These are phyloP conservation scores for Talaromyces nanjingensis DNA, from an alignment of 495 filamentous ascomycete genomes.

Conservation along the genomic window DNA sequence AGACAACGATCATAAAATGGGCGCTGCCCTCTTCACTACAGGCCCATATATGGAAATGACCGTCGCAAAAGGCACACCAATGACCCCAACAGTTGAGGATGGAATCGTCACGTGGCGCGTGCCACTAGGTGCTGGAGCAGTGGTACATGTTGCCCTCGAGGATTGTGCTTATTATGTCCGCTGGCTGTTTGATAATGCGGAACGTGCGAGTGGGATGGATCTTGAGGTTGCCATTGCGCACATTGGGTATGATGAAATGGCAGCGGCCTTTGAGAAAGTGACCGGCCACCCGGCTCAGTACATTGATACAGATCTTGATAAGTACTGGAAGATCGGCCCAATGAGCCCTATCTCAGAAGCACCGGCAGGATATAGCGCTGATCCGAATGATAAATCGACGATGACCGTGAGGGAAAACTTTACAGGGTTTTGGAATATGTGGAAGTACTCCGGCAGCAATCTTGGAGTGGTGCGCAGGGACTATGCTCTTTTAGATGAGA, in stretches of 20 bases:
- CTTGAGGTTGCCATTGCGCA: constrained; percentile 44
- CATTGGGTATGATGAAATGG: constrained; percentile 38
- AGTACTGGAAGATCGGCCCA: constrained; percentile 26
- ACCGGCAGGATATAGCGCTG: constrained; percentile 32
- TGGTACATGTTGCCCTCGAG: constrained; percentile 41
- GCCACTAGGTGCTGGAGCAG: constrained; percentile 35
- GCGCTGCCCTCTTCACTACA: constrained; percentile 37
- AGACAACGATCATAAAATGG: constrained; percentile 1
- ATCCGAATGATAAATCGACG: constrained; percentile 30
- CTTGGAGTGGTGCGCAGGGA: constrained; percentile 36
- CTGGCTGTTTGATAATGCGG: constrained; percentile 50
- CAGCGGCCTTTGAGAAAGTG: constrained; percentile 41
- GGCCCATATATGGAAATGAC: constrained; percentile 44
- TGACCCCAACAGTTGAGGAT: background rate
- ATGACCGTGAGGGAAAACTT: constrained; percentile 46
- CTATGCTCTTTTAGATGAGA: constrained; percentile 45
- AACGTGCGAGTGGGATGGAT: constrained; percentile 41
- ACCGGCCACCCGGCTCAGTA: constrained; percentile 44
- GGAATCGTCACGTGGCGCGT: constrained; percentile 37
- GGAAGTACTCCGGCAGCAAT: constrained; percentile 13
- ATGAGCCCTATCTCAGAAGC: constrained; percentile 12
- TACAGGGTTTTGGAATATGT: constrained; percentile 46
- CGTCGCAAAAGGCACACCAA: background rate
- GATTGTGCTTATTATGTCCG: constrained; percentile 47
- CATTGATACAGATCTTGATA: constrained; percentile 32